A percentile compares a stretch with the other conserved stretches of the same genome.
These are phyloP conservation scores for Tetradesmus obliquus DNA, from an alignment of 139 green algal genomes.

Conservation along the genomic window DNA sequence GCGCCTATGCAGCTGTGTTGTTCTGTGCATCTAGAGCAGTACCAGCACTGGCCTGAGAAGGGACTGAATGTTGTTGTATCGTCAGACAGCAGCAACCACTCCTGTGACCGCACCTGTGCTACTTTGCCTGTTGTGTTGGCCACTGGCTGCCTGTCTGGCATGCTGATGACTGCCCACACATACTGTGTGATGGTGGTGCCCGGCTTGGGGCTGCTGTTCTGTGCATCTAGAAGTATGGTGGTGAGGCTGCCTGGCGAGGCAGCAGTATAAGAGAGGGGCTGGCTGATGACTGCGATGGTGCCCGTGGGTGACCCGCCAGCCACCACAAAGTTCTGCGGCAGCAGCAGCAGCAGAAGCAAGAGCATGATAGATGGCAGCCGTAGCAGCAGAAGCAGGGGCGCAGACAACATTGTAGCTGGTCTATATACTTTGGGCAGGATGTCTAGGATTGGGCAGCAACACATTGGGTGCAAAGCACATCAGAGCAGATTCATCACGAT, in stretches of 20 bases:
- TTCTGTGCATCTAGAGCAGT: too few relatives aligned
- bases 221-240: constrained; percentile 19
- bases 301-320: constrained; percentile 10
- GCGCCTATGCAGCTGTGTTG: too few relatives aligned
- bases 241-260: not conserved
- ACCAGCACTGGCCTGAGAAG: too few relatives aligned
- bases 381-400: not conserved
- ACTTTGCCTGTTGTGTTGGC: constrained; percentile 13
- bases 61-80: too few relatives aligned
- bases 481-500: too few relatives aligned
- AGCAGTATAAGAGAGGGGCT: constrained; percentile 24
- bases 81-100: too few relatives aligned
- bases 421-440: too few relatives aligned
- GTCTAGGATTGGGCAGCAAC: too few relatives aligned
- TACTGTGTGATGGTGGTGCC: constrained; percentile 35
- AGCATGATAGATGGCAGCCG: not conserved
- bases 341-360: not conserved
- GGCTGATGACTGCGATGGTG: constrained; percentile 36
- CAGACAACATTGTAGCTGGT: too few relatives aligned
- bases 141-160: constrained; percentile 6
- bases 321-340: constrained; percentile 32
- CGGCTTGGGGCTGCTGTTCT: not conserved
- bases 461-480: too few relatives aligned
- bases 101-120: not conserved
- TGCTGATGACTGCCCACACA: constrained; percentile 33